These are phyloP conservation scores for Grammothele lineata DNA, from an alignment of 768 basidiomycete genomes.

Conservation along the genomic window DNA sequence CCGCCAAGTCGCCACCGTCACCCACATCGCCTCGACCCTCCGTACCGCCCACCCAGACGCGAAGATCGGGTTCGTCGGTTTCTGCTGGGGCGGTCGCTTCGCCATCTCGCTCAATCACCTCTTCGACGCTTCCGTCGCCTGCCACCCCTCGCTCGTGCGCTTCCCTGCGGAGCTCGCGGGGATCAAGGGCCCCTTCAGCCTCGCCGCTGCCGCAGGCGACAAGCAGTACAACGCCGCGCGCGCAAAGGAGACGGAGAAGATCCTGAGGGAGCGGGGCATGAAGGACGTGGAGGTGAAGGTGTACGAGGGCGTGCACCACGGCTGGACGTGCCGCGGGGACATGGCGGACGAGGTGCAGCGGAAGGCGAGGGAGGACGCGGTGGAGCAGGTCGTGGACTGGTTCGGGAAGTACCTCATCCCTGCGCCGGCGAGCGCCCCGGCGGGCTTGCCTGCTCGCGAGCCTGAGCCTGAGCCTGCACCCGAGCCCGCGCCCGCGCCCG, in stretches of 20 bases:
- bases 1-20: slow-evolving; percentile 11
- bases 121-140: slow-evolving; percentile 18
- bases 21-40: slow-evolving; percentile 5
- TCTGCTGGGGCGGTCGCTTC: slow-evolving; percentile 22
- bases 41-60: slow-evolving; percentile 6
- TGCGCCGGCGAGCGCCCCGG: no score
- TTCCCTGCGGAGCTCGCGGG: slow-evolving; percentile 16
- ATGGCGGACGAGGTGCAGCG: slow-evolving; percentile 13
- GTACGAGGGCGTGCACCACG: slow-evolving; percentile 18
- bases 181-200: slow-evolving; percentile 14
- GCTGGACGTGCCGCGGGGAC: slow-evolving; percentile 16
- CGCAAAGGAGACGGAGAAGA: slow-evolving; percentile 15
- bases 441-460: no score
- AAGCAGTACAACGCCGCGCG: slow-evolving; percentile 1
- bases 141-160: slow-evolving; percentile 17
- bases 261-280: slow-evolving; percentile 9
- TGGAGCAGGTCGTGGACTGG: slow-evolving; percentile 13
- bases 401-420: slow-evolving; percentile 13
- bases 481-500: no score
- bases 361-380: slow-evolving; percentile 17
- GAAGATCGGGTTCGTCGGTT: slow-evolving; percentile 18
- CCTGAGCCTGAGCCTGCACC: no score
- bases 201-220: slow-evolving; percentile 12
- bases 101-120: slow-evolving; percentile 17
- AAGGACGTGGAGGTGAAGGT: slow-evolving; percentile 15